Conservation (phyloP, 225 moss, liverwort and hornwort genomes). For the Pseudoscleropodium purum region DNA sequence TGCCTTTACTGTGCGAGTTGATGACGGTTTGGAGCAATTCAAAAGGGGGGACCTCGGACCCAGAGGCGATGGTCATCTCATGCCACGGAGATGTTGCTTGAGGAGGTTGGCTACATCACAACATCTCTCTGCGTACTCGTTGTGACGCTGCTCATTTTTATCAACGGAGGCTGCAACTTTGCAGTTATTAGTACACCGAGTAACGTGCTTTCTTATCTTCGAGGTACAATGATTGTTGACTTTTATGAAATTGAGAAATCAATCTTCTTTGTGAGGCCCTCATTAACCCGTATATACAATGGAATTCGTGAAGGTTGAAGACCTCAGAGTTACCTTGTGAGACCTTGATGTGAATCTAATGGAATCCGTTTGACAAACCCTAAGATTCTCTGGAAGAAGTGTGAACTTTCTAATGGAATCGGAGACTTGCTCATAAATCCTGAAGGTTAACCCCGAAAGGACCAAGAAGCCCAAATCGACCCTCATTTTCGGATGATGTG, state of each 20-base stretch:
- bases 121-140: neutral
- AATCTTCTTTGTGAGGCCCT: neutral
- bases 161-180: slow-evolving; percentile 10
- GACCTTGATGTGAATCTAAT: neutral
- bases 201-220: neutral
- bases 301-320: neutral
- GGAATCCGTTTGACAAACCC: neutral
- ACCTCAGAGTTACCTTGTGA: neutral
- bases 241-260: neutral
- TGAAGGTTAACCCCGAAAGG: neutral
- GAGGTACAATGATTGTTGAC: slow-evolving; percentile 3
- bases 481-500: neutral
- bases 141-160: slow-evolving; percentile 3
- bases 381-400: neutral
- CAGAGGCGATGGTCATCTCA: slow-evolving; percentile 16
- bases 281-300: no score
- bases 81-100: slow-evolving; percentile 35
- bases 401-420: neutral
- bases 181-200: neutral
- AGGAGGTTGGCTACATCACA: neutral
- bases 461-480: neutral
- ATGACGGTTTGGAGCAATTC: slow-evolving; percentile 11
- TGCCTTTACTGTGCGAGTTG: neutral
- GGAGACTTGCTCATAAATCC: neutral
- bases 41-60: neutral